phyloP scores from a whole-genome alignment of 345 rosid genomes.

The Citrus maxima region DNA sequence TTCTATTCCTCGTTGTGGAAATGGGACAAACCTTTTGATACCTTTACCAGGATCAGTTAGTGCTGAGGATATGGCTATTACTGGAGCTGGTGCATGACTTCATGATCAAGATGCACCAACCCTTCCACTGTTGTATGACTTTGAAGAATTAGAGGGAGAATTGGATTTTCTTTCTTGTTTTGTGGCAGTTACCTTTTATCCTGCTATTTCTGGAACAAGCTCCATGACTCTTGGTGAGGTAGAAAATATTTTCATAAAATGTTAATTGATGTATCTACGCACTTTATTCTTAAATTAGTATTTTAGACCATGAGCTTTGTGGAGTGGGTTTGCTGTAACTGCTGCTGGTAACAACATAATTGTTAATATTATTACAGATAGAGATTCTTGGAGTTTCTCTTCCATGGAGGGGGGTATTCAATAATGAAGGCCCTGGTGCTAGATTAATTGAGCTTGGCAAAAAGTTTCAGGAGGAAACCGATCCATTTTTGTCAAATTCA shows the following conservation, averaged over 20 bases:
- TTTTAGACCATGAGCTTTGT: constrained; percentile 3
- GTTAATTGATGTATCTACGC: constrained; percentile 11
- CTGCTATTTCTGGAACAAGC: constrained; percentile 65
- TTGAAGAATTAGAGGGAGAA: constrained; percentile 95
- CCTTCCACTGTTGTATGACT: constrained; percentile 72
- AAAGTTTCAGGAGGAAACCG: too few relatives aligned
- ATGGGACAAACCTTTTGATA: constrained; percentile 84
- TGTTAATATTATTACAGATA: too few relatives aligned
- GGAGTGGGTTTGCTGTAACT: constrained; percentile 3
- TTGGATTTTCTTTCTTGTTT: constrained; percentile 89
- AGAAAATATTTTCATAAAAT: constrained; percentile 25
- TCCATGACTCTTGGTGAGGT: constrained; percentile 96
- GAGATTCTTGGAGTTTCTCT: too few relatives aligned
- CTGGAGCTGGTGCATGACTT: constrained; percentile 95
- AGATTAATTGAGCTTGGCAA: too few relatives aligned
- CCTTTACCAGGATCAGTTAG: constrained; percentile 76
- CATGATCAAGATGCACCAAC: constrained; percentile 65
- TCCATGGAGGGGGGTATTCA: too few relatives aligned
- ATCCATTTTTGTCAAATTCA: too few relatives aligned
- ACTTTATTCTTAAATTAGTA: constrained; percentile 6
- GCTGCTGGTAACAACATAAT: too few relatives aligned
- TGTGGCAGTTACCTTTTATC: constrained; percentile 88
- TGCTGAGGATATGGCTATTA: constrained; percentile 91
- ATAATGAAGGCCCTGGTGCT: too few relatives aligned
- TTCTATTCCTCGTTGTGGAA: constrained; percentile 75